These are phyloP conservation scores for Cocos nucifera DNA, from an alignment of 176 grass and related monocot species.

Conservation along the genomic window DNA sequence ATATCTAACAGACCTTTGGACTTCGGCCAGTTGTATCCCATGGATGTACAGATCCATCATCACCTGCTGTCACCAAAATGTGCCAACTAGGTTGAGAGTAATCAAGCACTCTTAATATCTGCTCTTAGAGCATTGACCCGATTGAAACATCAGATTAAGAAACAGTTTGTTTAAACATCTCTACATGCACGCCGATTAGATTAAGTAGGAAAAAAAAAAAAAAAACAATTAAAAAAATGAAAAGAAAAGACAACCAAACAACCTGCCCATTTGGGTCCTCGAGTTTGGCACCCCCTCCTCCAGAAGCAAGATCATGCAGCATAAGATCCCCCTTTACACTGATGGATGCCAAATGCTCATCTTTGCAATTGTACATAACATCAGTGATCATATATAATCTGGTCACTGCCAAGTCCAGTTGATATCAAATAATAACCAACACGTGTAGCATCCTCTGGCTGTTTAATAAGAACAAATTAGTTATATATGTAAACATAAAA, in stretches of 20 bases:
- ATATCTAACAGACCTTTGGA: constrained; percentile 55
- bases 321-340: constrained; percentile 91
- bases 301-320: constrained; percentile 97
- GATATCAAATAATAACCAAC: too few species aligned
- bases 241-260: constrained; percentile 10
- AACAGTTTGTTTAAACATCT: background rate
- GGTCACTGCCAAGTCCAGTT: too few species aligned
- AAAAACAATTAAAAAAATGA: constrained; percentile 3
- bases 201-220: background rate
- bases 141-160: constrained; percentile 14
- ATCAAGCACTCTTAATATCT: constrained; percentile 93
- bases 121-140: constrained; percentile 33
- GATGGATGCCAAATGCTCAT: constrained; percentile 95
- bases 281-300: constrained; percentile 79
- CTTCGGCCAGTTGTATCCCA: constrained; percentile 87
- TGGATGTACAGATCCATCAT: constrained; percentile 94
- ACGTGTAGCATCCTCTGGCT: too few species aligned
- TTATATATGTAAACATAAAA: too few species aligned
- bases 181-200: too few species aligned
- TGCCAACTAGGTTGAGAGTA: constrained; percentile 86
- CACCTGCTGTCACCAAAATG: constrained; percentile 77
- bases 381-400: constrained; percentile 48
- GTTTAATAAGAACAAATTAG: too few species aligned
- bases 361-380: constrained; percentile 95
- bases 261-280: constrained; percentile 98